Conservation (phyloP, 768 basidiomycete genomes). For the Panaeolus papilionaceus region DNA sequence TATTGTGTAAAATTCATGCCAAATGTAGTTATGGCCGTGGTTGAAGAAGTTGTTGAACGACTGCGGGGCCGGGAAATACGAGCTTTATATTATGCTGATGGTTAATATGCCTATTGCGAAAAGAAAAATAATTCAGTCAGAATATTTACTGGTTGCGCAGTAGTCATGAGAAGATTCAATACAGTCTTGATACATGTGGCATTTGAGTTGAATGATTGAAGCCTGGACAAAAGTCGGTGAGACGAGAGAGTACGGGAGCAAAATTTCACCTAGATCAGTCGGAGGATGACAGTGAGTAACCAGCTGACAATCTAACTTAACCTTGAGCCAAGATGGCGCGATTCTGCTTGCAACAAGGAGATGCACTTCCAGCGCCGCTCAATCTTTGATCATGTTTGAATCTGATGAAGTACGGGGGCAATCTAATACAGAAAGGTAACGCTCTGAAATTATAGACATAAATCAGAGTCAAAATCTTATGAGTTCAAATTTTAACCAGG, state of each 20-base stretch:
- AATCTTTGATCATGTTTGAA: neutral
- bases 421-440: constrained; percentile 2
- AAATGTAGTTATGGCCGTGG: constrained; percentile 1
- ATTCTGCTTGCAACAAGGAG: neutral
- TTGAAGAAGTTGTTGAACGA: neutral
- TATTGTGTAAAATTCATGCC: neutral
- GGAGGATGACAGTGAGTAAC: neutral
- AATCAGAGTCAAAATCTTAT: constrained; percentile 9
- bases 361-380: neutral
- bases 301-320: neutral
- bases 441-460: neutral
- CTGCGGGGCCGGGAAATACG: neutral
- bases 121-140: neutral
- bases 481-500: neutral
- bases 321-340: neutral
- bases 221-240: neutral
- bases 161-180: neutral
- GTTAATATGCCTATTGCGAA: neutral
- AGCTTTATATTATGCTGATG: neutral
- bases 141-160: neutral
- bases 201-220: neutral
- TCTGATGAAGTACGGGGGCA: constrained; percentile 7
- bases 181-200: neutral
- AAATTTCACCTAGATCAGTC: neutral
- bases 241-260: neutral